Evolutionary conservation across 768 basidiomycete species (phyloP), one percentile per base, ranked within the genome.

Genomic region (Lactarius sp.): DNA sequence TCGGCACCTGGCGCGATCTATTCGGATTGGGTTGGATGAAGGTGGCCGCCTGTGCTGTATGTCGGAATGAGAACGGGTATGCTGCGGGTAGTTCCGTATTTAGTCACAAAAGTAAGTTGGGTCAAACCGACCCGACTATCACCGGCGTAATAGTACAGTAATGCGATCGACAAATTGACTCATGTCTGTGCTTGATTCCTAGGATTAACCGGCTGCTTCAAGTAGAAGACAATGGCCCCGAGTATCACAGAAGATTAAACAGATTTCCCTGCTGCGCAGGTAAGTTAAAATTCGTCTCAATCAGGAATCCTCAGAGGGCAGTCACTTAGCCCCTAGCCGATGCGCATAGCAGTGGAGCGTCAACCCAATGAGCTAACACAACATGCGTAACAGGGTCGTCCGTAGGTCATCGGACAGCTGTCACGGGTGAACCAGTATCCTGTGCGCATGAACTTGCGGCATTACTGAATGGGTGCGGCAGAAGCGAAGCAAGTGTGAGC

Each of bases 221-320:
- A 46, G n/a, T 36, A 41, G 52, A n/a, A 31, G 33, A 56, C 39
- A 44, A 51, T 33, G 41, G 50, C 41, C n/a, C 39, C 52, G 14
- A 10, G 46, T 27, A 64, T 52, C 59, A 60, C 64, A 52, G 58
- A 65, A 51, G 41, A 44, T 39, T 1, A 41, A 46, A 47, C 42
- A 37, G 41, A 22, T 12, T 34, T 56, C 39, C 31, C 27, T 51
- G 59, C 59, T 65, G 64, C 64, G 64, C 64, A 64, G 22, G 42
- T 52, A 41, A 47, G 49, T 22, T 56, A 49, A 56, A 51, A 13
- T 8, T 36, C 33, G 37, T 53, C 55, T 57, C 49, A 13, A 50
- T 51, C 49, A 44, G 56, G 56, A 37, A 53, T 49, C 41, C 33
- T 10, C 60, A 41, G 33, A 14, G 16, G 41, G 22, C n/a, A 18